Base-by-base conservation (phyloP, 441 rosid species). In the Bocquillonia castaneifolia region DNA sequence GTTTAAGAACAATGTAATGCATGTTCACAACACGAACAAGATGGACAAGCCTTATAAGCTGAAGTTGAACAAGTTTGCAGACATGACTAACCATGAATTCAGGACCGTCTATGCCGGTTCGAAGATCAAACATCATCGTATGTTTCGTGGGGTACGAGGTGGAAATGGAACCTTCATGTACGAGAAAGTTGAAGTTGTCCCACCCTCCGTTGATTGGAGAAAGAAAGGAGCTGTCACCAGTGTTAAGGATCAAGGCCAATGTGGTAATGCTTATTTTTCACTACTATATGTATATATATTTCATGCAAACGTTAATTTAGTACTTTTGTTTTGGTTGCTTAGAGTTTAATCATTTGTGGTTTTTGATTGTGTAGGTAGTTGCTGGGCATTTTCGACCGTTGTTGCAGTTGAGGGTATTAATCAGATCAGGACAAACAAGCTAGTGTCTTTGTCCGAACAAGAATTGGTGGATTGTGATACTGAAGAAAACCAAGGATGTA, bases 351-450 rank as follows among this genome's bases (percentile, higher is more conserved):
- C 64, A 32, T 47, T 55, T 3, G 18, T 29, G 5, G 6, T 64
- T 50, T 15, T 69, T 40, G 25, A 20, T n/a, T 66, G 37, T 32
- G 25, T 3, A 93, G 96, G 98, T 29, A 89, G 98, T 69, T 93
- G 98, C 66, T 93, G 97, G 93, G 97, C 98, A 5, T 93, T 91
- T 76, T 91, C 98, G 9, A 85, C 92, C 0, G 78, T 91, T 18
- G 96, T 73, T n/a, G 97, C 91, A 10, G 90, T 93, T 0, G 96
- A 93, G 70, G 96, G 98, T 6, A 85, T 93, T 57, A 88, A 91
- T 70, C 83, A 82, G 48, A 82, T 91, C 25, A 89, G 59, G 77
- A 86, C 91, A 29, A 81, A 82, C 44, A 74, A 84, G 70, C 80
- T 91, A 17, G 71, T 85, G 1, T 77, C 94, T 2, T 67, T 91